A percentile compares a stretch with the other conserved stretches of the same genome.
phyloP scores from a whole-genome alignment of 2,329 filamentous ascomycete genomes.

The Mollisia scopiformis region DNA sequence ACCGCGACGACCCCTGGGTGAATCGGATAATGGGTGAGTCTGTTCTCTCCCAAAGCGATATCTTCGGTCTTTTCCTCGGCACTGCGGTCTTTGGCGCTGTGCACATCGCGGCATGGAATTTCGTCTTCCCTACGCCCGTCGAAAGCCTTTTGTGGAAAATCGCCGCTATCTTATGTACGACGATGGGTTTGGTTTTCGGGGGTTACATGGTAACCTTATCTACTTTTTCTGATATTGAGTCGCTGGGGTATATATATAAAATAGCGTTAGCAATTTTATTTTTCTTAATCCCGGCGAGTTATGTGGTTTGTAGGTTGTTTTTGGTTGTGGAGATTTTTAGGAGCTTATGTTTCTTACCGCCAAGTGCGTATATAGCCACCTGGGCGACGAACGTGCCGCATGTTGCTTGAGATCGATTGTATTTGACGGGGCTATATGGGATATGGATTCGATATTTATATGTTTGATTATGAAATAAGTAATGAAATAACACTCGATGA shows the following conservation, averaged over 20 bases:
- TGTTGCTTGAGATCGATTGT: neutral
- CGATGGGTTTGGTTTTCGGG: neutral
- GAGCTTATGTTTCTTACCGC: conserved; percentile 9
- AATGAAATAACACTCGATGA: neutral
- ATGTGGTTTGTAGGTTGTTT: conserved; percentile 3
- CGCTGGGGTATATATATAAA: neutral
- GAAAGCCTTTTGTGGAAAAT: conserved; percentile 6
- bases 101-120: conserved; percentile 10
- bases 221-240: neutral
- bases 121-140: conserved; percentile 2
- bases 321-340: conserved; percentile 14
- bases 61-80: neutral
- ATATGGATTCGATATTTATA: no score
- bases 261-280: neutral
- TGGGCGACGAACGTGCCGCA: conserved; percentile 16
- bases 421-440: no score
- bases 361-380: conserved; percentile 8
- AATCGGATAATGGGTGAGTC: neutral
- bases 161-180: neutral
- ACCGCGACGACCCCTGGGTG: no score
- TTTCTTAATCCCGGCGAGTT: neutral
- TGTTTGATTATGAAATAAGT: neutral
- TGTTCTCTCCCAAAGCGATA: neutral
- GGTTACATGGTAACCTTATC: neutral
- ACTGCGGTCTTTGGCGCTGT: conserved; percentile 5